A percentile compares a stretch with the other conserved stretches of the same genome.
These are phyloP conservation scores for Albifimbria verrucaria DNA, from an alignment of 2,329 filamentous ascomycete species.

Conservation along the genomic window DNA sequence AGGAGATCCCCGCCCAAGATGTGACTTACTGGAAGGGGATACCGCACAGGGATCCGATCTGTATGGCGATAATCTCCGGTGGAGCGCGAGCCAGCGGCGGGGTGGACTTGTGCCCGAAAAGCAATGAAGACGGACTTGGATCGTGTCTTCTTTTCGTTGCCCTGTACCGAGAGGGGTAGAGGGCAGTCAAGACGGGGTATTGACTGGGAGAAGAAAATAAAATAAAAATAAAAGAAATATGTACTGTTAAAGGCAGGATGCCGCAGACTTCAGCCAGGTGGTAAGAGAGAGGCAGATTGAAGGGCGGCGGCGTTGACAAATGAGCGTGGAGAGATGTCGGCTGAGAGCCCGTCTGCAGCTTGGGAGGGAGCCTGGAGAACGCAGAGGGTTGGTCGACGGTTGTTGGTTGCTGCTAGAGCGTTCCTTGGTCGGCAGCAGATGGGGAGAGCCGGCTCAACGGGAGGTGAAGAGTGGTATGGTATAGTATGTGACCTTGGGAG, in stretches of 20 bases:
- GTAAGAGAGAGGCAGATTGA: not conserved
- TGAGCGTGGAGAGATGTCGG: not conserved
- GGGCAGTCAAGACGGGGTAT: not conserved
- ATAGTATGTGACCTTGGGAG: not conserved
- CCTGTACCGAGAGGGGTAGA: not conserved
- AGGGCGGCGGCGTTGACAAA: not conserved
- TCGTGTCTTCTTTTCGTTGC: not conserved
- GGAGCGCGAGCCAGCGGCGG: constrained; percentile 18
- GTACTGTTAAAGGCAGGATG: not conserved
- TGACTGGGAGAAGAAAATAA: not conserved
- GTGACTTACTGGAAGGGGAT: constrained; percentile 23
- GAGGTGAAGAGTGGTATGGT: constrained; percentile 8
- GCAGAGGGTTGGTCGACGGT: not conserved
- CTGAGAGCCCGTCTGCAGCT: not conserved
- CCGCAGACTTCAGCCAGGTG: not conserved
- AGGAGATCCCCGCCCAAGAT: constrained; percentile 25
- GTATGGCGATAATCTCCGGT: constrained; percentile 26
- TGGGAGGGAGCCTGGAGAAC: not conserved
- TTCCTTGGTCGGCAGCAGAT: too few species aligned
- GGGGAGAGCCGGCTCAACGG: constrained; percentile 15
- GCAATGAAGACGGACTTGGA: too few species aligned
- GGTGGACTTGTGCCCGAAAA: constrained; percentile 7
- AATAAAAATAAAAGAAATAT: not conserved
- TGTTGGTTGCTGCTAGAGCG: not conserved
- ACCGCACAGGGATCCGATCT: constrained; percentile 25